Conservation (phyloP, 176 grass and related monocot species). For the Rhynchospora breviuscula region DNA sequence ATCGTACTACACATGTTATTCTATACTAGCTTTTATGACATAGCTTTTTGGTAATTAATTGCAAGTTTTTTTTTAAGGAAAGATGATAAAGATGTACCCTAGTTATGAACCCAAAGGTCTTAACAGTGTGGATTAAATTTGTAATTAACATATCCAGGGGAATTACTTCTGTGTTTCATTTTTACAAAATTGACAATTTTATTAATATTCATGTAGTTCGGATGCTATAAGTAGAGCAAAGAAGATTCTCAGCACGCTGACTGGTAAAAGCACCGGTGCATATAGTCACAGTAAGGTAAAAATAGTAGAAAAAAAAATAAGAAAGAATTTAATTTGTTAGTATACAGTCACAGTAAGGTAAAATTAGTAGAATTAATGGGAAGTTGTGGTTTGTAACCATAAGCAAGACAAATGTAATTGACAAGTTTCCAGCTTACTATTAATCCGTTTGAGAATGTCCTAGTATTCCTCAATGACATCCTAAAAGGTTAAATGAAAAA, state of each 20-base stretch:
- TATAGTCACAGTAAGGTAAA: conserved; percentile 54
- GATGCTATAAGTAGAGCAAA: conserved; percentile 50
- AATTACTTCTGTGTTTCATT: background rate
- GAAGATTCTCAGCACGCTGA: conserved; percentile 37
- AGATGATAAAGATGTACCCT: background rate
- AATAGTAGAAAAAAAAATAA: background rate
- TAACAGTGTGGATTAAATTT: background rate
- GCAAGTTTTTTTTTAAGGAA: background rate
- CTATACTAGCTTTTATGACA: background rate
- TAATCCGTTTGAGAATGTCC: background rate
- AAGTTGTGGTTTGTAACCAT: background rate
- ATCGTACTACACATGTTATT: background rate
- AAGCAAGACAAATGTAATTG: background rate
- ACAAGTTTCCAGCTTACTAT: background rate
- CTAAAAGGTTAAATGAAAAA: background rate
- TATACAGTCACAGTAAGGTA: conserved; percentile 37
- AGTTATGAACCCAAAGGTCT: background rate
- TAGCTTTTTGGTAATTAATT: background rate
- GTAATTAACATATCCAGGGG: background rate
- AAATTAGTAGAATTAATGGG: background rate
- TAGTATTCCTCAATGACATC: background rate
- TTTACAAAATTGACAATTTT: background rate
- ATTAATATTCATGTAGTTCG: conserved; percentile 23
- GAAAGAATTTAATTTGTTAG: too few species aligned
- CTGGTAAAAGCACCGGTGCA: conserved; percentile 36